These are phyloP conservation scores for Cicer bijugum DNA, from an alignment of 306 rosid genomes.

Conservation along the genomic window DNA sequence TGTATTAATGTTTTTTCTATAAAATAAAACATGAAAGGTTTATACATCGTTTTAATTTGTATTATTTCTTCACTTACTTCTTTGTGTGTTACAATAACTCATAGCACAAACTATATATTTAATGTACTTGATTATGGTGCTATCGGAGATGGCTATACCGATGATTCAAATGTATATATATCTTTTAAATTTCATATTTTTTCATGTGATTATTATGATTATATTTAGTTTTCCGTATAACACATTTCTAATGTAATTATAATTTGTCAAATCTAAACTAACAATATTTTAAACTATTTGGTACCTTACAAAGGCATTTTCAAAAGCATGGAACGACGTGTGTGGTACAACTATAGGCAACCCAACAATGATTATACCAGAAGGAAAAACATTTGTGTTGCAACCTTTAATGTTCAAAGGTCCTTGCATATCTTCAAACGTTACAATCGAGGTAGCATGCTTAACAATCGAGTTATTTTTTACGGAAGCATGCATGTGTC, in stretches of 20 bases:
- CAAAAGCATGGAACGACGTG: constrained; percentile 52
- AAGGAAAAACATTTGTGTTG: constrained; percentile 49
- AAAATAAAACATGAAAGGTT: neutral
- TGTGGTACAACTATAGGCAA: constrained; percentile 24
- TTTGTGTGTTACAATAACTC: neutral
- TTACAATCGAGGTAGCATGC: constrained; percentile 42
- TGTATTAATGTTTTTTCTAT: neutral
- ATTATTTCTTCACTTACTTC: neutral
- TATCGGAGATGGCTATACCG: constrained; percentile 48
- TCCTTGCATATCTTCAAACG: constrained; percentile 53
- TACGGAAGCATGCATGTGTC: too few relatives aligned
- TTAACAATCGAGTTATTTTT: too few relatives aligned
- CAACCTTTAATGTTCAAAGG: constrained; percentile 52
- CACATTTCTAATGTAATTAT: too few relatives aligned
- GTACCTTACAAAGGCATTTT: constrained; percentile 49
- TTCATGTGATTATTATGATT: neutral
- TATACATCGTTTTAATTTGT: too few relatives aligned
- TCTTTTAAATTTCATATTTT: neutral
- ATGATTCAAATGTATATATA: constrained; percentile 50
- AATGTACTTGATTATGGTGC: constrained; percentile 57
- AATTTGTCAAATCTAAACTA: neutral
- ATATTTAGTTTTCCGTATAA: too few relatives aligned
- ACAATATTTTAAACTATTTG: neutral
- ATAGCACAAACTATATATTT: neutral
- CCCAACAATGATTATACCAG: constrained; percentile 49